A percentile compares a stretch with the other conserved stretches of the same genome.
Evolutionary conservation across 2,329 filamentous ascomycete species (phyloP).

Genomic region (Colletotrichum sp.): DNA sequence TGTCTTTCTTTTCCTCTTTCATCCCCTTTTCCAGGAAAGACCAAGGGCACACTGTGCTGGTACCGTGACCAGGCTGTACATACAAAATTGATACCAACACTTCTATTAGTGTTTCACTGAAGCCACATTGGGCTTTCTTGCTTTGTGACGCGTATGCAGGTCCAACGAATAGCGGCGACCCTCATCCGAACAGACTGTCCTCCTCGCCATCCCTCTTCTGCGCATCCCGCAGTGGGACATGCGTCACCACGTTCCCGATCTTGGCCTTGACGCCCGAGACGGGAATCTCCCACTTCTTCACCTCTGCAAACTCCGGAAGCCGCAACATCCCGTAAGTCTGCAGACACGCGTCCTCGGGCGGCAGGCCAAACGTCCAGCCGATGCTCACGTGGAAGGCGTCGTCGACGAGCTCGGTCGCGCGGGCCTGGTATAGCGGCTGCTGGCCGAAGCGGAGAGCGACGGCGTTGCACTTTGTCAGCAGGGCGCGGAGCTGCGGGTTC

Average conservation of each 20-base stretch:
- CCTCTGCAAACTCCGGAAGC: conserved; percentile 23
- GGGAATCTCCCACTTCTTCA: conserved; percentile 50
- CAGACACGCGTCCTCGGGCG: conserved; percentile 45
- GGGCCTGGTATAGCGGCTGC: conserved; percentile 68
- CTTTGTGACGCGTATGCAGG: neutral
- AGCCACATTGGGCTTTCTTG: neutral
- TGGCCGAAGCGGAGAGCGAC: conserved; percentile 66
- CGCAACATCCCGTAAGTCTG: conserved; percentile 37
- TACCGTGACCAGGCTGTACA: neutral
- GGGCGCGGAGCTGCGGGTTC: conserved; percentile 60
- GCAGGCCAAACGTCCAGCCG: conserved; percentile 75
- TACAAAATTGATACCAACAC: neutral
- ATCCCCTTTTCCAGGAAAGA: neutral
- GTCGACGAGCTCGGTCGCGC: conserved; percentile 24
- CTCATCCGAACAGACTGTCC: neutral
- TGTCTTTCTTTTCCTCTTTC: neutral
- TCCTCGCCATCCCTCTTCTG: neutral
- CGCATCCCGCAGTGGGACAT: conserved; percentile 41
- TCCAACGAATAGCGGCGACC: neutral
- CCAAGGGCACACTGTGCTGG: neutral
- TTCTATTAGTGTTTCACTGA: neutral
- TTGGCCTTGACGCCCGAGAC: conserved; percentile 74
- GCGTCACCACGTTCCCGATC: conserved; percentile 72
- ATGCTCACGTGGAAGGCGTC: conserved; percentile 86
- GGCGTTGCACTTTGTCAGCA: conserved; percentile 73